phyloP scores from a whole-genome alignment of 805 yeast species.

The Phaffomyces antillensis region DNA sequence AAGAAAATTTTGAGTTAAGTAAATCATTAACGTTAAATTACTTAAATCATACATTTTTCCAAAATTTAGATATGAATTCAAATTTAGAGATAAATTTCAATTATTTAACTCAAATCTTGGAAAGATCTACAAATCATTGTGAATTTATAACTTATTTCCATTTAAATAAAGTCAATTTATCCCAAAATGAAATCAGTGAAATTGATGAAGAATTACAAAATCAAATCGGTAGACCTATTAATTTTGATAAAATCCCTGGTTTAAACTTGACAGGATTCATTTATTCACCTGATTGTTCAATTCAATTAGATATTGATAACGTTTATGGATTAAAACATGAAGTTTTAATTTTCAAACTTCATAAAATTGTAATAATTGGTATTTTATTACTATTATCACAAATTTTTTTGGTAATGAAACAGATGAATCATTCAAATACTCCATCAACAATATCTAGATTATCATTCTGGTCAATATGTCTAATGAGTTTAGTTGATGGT shows the following conservation, averaged over 20 bases:
- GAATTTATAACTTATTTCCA: constrained; percentile 70
- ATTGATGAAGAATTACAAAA: constrained; percentile 66
- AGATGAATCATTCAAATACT: constrained; percentile 64
- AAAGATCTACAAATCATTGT: constrained; percentile 41
- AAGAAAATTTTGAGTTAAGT: constrained; percentile 37
- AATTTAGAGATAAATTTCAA: constrained; percentile 20
- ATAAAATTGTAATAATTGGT: constrained; percentile 13
- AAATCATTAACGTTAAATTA: constrained; percentile 37
- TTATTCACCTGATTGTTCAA: constrained; percentile 88
- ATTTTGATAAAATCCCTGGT: constrained; percentile 41
- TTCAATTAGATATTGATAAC: constrained; percentile 34
- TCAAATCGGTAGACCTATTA: constrained; percentile 78
- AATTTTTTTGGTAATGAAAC: constrained; percentile 36
- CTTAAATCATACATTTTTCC: constrained; percentile 32
- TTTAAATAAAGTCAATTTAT: constrained; percentile 50
- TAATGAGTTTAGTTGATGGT: constrained; percentile 64
- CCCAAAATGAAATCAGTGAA: constrained; percentile 42
- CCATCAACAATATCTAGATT: constrained; percentile 76
- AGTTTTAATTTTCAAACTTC: constrained; percentile 25
- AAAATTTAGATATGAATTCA: constrained; percentile 6
- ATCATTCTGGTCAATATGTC: constrained; percentile 60
- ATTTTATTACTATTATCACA: constrained; percentile 21
- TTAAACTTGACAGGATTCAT: constrained; percentile 51
- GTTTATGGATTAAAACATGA: constrained; percentile 55
- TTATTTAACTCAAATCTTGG: constrained; percentile 20